Conservation (phyloP, 2,329 filamentous ascomycete genomes). For the Furcasterigmium furcatum region DNA sequence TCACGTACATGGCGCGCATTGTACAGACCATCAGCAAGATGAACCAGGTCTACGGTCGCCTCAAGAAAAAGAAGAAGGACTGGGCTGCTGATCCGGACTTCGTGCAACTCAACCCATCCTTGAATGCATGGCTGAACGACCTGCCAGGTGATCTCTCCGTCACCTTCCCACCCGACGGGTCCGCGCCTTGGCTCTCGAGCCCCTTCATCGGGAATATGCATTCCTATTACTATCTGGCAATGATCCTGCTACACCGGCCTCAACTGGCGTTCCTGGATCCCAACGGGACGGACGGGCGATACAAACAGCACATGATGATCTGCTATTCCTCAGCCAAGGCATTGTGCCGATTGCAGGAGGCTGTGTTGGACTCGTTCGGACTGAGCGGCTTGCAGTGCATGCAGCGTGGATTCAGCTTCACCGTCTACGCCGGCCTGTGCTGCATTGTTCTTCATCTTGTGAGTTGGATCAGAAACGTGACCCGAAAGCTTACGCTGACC, state of each 20-base stretch:
- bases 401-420: conserved; percentile 92
- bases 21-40: conserved; percentile 77
- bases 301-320: conserved; percentile 84
- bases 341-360: conserved; percentile 84
- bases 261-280: conserved; percentile 78
- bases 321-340: conserved; percentile 83
- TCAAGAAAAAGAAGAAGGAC: conserved; percentile 68
- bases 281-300: conserved; percentile 65
- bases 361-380: conserved; percentile 72
- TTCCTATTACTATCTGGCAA: conserved; percentile 79
- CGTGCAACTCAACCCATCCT: conserved; percentile 72
- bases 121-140: conserved; percentile 71
- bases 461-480: conserved; percentile 33
- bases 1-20: conserved; percentile 74
- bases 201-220: conserved; percentile 89
- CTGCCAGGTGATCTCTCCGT: conserved; percentile 77
- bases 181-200: conserved; percentile 78
- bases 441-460: conserved; percentile 93
- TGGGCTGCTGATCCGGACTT: conserved; percentile 88
- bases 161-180: conserved; percentile 73
- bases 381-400: conserved; percentile 82
- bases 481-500: not conserved
- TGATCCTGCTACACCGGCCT: conserved; percentile 85
- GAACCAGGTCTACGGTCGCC: conserved; percentile 68
- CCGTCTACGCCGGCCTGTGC: conserved; percentile 86